Evolutionary conservation across 257 asterid genomes (phyloP).

Genomic region (Forsythia suspensa): DNA sequence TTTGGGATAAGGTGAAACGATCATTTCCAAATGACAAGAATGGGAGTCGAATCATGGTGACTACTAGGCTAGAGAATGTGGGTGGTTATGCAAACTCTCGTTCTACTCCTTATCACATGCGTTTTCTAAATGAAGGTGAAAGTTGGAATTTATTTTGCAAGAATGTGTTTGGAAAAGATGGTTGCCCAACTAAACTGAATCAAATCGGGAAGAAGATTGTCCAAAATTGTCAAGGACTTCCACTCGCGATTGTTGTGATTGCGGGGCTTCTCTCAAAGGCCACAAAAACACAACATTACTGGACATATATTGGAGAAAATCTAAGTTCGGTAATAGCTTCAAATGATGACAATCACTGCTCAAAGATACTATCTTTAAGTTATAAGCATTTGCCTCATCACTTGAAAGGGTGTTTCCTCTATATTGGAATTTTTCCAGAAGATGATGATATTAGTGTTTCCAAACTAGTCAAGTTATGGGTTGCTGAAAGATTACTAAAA

Average conservation of each 20-base stretch:
- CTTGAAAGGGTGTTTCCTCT: constrained; percentile 26
- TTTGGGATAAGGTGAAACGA: background rate
- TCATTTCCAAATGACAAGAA: constrained; percentile 20
- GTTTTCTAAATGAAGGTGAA: constrained; percentile 10
- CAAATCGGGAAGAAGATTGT: constrained; percentile 19
- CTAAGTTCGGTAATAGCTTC: background rate
- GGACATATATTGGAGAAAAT: constrained; percentile 13
- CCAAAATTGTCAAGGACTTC: constrained; percentile 29
- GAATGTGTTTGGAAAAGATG: background rate
- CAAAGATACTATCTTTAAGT: constrained; percentile 5
- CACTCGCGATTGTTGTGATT: constrained; percentile 21
- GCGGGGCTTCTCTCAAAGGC: constrained; percentile 11
- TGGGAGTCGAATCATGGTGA: constrained; percentile 33
- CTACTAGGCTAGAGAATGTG: constrained; percentile 19
- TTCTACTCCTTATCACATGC: background rate
- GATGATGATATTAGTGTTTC: background rate
- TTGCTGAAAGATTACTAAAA: constrained; percentile 24
- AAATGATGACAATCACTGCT: background rate
- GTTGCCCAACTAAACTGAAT: constrained; percentile 2
- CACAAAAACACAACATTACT: background rate
- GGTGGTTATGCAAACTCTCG: background rate
- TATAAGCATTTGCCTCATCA: constrained; percentile 26
- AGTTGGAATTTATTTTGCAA: constrained; percentile 24
- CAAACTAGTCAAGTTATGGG: constrained; percentile 25
- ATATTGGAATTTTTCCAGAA: constrained; percentile 17